Evolutionary conservation across 1,284 basidiomycete genomes (phyloP).

Genomic region (Grifola frondosa): DNA sequence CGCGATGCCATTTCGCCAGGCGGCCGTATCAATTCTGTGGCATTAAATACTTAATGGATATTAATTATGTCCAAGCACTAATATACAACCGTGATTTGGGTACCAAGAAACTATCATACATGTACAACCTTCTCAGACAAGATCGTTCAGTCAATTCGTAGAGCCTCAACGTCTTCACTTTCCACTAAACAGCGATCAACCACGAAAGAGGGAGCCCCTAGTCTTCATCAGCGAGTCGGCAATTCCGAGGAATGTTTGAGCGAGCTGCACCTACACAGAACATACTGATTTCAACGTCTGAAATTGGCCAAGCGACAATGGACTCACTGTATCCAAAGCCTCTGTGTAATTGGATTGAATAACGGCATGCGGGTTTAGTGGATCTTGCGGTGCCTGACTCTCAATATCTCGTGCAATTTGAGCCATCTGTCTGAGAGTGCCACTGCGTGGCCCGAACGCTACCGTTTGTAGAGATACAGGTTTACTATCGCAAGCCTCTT

Average conservation of each 20-base stretch:
- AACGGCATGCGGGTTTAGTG: slow-evolving; percentile 36
- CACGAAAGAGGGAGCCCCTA: slow-evolving; percentile 45
- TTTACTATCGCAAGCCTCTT: slow-evolving; percentile 38
- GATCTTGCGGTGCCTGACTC: slow-evolving; percentile 45
- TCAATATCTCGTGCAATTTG: slow-evolving; percentile 52
- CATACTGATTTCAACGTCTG: not conserved
- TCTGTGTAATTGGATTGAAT: slow-evolving; percentile 51
- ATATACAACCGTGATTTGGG: no score
- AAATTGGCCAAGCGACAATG: not conserved
- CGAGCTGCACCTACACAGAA: slow-evolving; percentile 46
- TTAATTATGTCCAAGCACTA: no score
- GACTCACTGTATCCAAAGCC: slow-evolving; percentile 54
- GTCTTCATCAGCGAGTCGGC: slow-evolving; percentile 59
- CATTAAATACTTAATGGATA: no score
- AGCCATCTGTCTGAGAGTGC: slow-evolving; percentile 49
- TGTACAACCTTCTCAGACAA: no score
- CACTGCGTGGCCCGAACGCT: slow-evolving; percentile 47
- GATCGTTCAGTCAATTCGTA: no score
- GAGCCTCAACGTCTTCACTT: not conserved
- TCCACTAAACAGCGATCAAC: not conserved
- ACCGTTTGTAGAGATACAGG: slow-evolving; percentile 60
- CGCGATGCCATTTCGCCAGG: slow-evolving; percentile 81
- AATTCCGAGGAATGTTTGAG: slow-evolving; percentile 62
- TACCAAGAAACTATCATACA: no score
- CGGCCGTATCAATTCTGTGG: no score